Evolutionary conservation across 805 yeast genomes (phyloP), one percentile per base, ranked within the genome.

Genomic region (Candida ascalaphidarum): DNA sequence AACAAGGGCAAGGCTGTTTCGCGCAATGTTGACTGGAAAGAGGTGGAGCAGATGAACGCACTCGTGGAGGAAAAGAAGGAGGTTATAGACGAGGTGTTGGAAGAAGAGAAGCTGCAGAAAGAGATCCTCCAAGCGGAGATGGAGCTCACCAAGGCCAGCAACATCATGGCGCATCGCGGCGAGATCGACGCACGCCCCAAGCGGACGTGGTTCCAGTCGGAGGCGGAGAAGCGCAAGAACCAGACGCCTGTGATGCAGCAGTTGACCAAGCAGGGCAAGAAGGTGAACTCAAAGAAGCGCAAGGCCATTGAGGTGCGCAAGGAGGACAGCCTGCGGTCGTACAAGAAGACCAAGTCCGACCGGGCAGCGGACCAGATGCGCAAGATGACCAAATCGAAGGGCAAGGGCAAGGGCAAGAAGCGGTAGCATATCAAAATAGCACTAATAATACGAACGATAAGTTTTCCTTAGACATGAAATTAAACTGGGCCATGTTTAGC

Each of bases 161-260:
- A 92, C 53, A 44, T 92, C 51, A 58, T 92, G 37, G 80, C 72
- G 48, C 86, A 82, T 44, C 74, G 75, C 40, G 72, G 71, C 29
- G 97, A 92, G 55, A 92, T 92, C 47, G 70, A 74, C 39, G 63
- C 95, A 1, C 73, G 96, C 47, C 97, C 98, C 19, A 85, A 74
- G 55, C 76, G 99, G 61, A 92, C 98, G 0, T 92, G 99, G 99
- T 89, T 92, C 55, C 89, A 84, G 57, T 46, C 65, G 19, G 76
- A 71, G 35, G 56, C 54, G 27, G 77, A 73, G 20, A 73, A 74
- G 55, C 59, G 64, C 55, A 59, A 43, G 42, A 60, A 35, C 52
- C 54, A 46, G 50, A 40, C 52, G 11, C 50, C 40, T 28, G 65
- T 50, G 6, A 44, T 57, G 52, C 55, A 50, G 19, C 61, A 58